These are phyloP conservation scores for Lasiodiplodia hormozganensis DNA, from an alignment of 2,329 filamentous ascomycete genomes.

Conservation along the genomic window DNA sequence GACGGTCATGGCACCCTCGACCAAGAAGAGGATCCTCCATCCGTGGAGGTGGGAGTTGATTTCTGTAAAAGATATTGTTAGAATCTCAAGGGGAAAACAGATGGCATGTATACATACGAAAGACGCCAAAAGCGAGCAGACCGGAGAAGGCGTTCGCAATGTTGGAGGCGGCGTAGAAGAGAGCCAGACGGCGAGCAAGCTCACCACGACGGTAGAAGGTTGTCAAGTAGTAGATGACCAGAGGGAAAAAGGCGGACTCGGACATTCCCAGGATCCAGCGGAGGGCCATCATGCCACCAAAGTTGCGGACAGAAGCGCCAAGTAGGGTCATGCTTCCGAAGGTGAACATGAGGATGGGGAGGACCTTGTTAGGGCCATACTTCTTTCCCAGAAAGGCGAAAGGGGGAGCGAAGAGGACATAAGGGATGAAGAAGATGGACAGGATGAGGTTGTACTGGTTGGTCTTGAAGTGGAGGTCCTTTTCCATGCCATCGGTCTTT, in stretches of 20 bases:
- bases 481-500: conserved; percentile 54
- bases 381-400: conserved; percentile 72
- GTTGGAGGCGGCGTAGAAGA: conserved; percentile 79
- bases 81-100: no score
- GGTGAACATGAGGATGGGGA: conserved; percentile 72
- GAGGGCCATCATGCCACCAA: conserved; percentile 69
- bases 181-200: conserved; percentile 71
- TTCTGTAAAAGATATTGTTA: conserved; percentile 46
- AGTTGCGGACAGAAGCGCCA: conserved; percentile 63
- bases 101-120: no score
- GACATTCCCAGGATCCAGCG: conserved; percentile 70
- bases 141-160: conserved; percentile 74
- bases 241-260: conserved; percentile 72
- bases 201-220: conserved; percentile 75
- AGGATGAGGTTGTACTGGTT: conserved; percentile 74
- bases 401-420: conserved; percentile 72
- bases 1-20: conserved; percentile 66
- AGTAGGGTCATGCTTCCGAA: conserved; percentile 72
- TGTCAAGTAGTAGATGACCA: conserved; percentile 68
- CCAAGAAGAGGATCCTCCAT: conserved; percentile 72
- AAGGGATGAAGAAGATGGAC: conserved; percentile 77
- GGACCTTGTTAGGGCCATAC: conserved; percentile 67
- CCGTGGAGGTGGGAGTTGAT: conserved; percentile 59
- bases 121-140: conserved; percentile 66
- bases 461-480: conserved; percentile 64